Evolutionary conservation across 345 rosid species (phyloP).

Genomic region (Salix suchowensis): DNA sequence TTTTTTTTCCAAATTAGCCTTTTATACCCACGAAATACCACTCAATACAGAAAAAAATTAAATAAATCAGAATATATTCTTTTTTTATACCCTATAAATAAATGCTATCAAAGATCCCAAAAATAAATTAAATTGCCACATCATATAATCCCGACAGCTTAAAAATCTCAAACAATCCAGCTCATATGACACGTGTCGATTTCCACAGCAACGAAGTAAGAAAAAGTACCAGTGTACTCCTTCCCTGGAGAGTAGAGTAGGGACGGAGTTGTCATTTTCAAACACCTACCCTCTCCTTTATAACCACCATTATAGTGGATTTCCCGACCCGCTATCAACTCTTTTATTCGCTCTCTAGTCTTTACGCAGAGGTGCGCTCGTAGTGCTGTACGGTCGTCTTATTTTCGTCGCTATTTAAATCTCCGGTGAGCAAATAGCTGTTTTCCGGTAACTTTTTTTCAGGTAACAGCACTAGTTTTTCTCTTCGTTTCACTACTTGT

Average conservation of each 20-base stretch:
- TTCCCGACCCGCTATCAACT: neutral
- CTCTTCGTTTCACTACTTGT: neutral
- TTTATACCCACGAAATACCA: no score
- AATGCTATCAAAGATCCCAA: neutral
- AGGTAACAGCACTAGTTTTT: neutral
- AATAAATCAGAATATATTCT: no score
- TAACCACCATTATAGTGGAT: slow-evolving; percentile 6
- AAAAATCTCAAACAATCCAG: neutral
- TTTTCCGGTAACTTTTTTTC: slow-evolving; percentile 12
- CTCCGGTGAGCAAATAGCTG: slow-evolving; percentile 5
- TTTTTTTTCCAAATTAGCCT: no score
- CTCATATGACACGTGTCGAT: neutral
- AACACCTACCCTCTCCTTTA: slow-evolving; percentile 26
- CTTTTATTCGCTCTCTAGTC: neutral
- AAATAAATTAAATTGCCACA: neutral
- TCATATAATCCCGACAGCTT: neutral
- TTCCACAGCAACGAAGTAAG: neutral
- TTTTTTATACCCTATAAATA: no score
- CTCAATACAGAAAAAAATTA: no score
- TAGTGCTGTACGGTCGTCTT: neutral
- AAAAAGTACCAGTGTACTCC: neutral
- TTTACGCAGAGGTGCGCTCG: neutral
- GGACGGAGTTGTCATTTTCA: slow-evolving; percentile 36
- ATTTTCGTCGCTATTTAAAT: neutral
- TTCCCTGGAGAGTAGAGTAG: neutral